Base-by-base conservation (phyloP, 495 filamentous ascomycete species). In the Lophiostoma macrostomum region DNA sequence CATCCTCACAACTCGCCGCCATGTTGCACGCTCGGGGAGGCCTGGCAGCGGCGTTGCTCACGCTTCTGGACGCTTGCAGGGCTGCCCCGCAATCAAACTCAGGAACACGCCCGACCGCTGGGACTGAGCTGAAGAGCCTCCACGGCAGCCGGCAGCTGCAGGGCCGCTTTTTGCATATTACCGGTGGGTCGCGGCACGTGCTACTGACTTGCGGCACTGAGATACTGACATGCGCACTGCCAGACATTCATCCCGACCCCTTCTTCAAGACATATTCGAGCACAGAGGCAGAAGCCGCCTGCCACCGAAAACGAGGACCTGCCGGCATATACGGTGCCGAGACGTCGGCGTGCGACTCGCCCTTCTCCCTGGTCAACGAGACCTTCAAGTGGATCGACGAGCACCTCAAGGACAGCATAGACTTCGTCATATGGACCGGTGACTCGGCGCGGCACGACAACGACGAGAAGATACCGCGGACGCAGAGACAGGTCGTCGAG, bases 391-490 rank as follows among this genome's bases (percentile, higher is more conserved):
- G 93, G 93, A 86, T 99, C 46, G 76, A 82, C n/a, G 76, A 83
- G 23, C 85, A 96, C 59, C 63, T 99, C 29, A 86, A 81, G 64
- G 88, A 88, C 71, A 67, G 82, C 10, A 78, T 99, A 44, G 93
- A 99, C 70, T 99, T 99, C 65, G 85, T 97, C 31, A 74, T 99
- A 43, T 99, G 94, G 94, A 97, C 94, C 0, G 93, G 93, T 48
- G 93, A 99, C 68, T 95, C 88, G 18, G 91, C 89, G 25, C 82
- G 94, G 53, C 93, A 98, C 68, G 93, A 96, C 68, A 95, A 85
- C 69, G 93, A 98, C 64, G 90, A 91, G 65, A 67, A 79, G 31
- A 79, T 87, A 14, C 93, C 93, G 14, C 85, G 93, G 41, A 85
- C 74, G 14, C 71, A 79, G 31, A 69, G 76, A 10, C 85, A 97